Evolutionary conservation across 352 stramenopile species (phyloP), one percentile per base, ranked within the genome.

Genomic region (Pythium plurisporium): DNA sequence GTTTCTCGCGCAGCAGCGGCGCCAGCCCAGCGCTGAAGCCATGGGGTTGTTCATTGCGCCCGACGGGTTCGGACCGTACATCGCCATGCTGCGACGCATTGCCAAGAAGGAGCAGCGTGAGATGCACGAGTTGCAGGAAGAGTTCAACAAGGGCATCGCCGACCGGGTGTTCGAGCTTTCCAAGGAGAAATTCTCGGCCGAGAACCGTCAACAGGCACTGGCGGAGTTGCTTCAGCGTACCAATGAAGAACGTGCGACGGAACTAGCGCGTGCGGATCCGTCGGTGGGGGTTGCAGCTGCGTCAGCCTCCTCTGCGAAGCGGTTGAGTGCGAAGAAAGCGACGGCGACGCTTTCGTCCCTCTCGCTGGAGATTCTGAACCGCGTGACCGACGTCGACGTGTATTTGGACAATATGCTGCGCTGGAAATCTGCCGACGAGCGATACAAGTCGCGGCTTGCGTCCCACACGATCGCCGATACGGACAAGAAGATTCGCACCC

Each of bases 101-200:
- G 65, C 74, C 12, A 87, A 87, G 51, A 70, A 89, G 5, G 85
- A 95, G 56, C 77, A 81, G 58, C 89, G 88, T 34, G 80, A 95
- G 59, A 76, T 95, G 34, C 87, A 90, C 54, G 70, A 70, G 23
- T 57, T 94, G 4, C 81, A 94, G 44, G 69, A 88, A 17, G 82
- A 94, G 36, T 92, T 94, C 65, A 77, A 91, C 55, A 76, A 79
- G 11, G 82, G 77, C 41, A 82, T 94, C 33, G 80, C 82, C 0
- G 76, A 88, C 50, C 81, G 80, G 29, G 79, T 92, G 15, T 94
- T 94, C 62, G 74, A 89, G 45, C 59, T 94, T 4, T 88, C 84
- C 5, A 90, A 94, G 58, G 75, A 90, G 27, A 91, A 92, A 38
- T 95, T 93, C 58, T 91, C 79, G 48, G 67, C 79, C 26, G 82